Evolutionary conservation across 2,329 filamentous ascomycete species (phyloP), one percentile per base, ranked within the genome.

Genomic region (Setomelanomma holmii): DNA sequence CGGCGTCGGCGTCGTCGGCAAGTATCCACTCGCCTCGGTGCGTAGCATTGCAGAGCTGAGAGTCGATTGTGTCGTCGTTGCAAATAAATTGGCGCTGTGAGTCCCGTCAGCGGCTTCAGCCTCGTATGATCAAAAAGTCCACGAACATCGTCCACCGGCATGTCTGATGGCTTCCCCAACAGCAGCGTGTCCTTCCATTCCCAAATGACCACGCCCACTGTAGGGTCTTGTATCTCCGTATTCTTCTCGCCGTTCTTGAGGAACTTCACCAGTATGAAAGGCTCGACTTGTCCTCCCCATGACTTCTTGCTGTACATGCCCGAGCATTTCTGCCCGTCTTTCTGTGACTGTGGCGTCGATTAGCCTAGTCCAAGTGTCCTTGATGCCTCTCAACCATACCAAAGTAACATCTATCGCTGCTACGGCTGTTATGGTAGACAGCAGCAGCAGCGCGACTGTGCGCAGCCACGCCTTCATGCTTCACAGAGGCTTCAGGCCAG

Each of bases 231-330:
- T 49, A 87, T 81, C 24, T 84, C 82, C 51, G 83, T 78, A 66
- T 84, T 75, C 73, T 66, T 63, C 38, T 77, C 81, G 69, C 49
- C 53, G 35, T 77, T 82, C 75, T 80, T 75, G 35, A 89, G 77
- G 68, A 96, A 96, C 71, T 91, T 91, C 73, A 91, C 84, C 63
- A 89, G 83, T 73, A 98, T 96, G 78, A 91, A 96, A 17, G 93
- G 93, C 64, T 97, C 91, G 54, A 91, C 84, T 30, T 86, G 84
- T 53, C 93, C 93, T 65, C 91, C 91, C 93, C 93, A 98, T 44
- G 89, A 84, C 68, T 86, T 89, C 72, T 86, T 88, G 78, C 90
- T 93, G 80, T 97, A 98, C 93, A 98, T 97, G 79, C 93, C 91
- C 80, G 82, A 80, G 79, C 93, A 97, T 84, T 89, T 85, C 79